Base-by-base conservation (phyloP, 106 monocot species). In the Dendrobium chrysotoxum region DNA sequence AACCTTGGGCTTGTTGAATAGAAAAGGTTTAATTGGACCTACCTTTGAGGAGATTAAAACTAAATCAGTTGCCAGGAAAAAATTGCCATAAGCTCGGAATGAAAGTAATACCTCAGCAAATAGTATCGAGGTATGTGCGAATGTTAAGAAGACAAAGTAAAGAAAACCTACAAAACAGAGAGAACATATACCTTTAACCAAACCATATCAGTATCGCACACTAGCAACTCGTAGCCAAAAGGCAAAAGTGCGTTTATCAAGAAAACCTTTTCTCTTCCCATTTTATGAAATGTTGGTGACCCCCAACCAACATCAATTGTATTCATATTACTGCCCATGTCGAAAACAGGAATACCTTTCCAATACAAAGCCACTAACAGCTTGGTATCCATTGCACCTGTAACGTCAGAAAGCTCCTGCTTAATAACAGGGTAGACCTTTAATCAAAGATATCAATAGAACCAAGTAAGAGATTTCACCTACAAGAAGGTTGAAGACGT, bases 171-270 rank as follows among this genome's bases (percentile, higher is more conserved):
- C 72, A n/a, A 47, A 78, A 55, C 23, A 31, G 31, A 75, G 55
- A 50, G 28, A 8, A 13, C 40, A 18, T 50, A 73, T 90, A 96
- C 96, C 96, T 94, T 94, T 50, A 94, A 78, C 97, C 97, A 98
- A 76, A 98, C 97, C 92, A 92, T 92, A 77, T 98, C 97, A 26
- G 97, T 92, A 68, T 98, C 97, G 72, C 94, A 94, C 90, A 98
- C 80, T 30, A 98, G 85, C 55, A 98, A 81, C 82, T 98, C 97
- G 79, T 84, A 87, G 9, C 94, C 97, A 87, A 91, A 92, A 40
- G 92, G 92, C 54, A 98, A 81, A 26, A 98, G 53, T 8, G 89
- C 81, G 85, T 98, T 98, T 79, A 94, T 98, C 64, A 98, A 79
- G 40, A 94, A 82, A 64, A 92, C 92, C 80, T 94, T 98, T 79